Conservation (phyloP, 2,329 filamentous ascomycete species). For the Tolypocladium tundrense region DNA sequence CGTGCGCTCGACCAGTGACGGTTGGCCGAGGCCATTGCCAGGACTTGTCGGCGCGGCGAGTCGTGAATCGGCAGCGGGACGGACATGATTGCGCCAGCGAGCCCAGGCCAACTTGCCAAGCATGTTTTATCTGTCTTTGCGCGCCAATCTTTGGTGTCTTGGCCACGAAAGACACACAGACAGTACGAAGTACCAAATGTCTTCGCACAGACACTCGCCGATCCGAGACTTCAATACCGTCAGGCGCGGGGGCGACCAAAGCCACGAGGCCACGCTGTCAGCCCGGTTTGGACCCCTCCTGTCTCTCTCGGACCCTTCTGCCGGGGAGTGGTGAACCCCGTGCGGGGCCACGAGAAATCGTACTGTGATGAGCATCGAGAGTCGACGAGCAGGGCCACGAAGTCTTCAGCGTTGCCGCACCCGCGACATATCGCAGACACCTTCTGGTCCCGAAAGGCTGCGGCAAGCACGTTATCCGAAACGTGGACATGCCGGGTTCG, state of each 20-base stretch:
- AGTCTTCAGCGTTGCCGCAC: not conserved
- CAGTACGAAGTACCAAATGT: not conserved
- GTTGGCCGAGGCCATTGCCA: not conserved
- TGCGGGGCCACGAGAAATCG: not conserved
- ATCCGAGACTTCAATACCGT: not conserved
- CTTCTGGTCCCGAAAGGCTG: not conserved
- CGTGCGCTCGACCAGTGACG: not conserved
- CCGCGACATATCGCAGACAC: not conserved
- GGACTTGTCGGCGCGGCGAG: not conserved
- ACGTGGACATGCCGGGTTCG: not conserved
- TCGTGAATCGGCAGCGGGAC: not conserved
- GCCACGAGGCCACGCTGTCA: not conserved
- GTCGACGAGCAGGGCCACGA: not conserved
- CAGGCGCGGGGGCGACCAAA: not conserved
- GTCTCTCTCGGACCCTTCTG: not conserved
- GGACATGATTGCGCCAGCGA: not conserved
- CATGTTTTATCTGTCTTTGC: not conserved
- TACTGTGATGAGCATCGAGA: not conserved
- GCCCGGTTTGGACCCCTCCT: not conserved
- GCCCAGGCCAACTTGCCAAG: not conserved
- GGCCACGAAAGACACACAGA: not conserved
- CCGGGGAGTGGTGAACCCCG: not conserved
- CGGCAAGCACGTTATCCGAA: not conserved
- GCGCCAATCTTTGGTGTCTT: not conserved
- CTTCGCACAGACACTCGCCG: no score